Base-by-base conservation (phyloP, 169 alveolate species). In the Amoebophrya sp. region DNA sequence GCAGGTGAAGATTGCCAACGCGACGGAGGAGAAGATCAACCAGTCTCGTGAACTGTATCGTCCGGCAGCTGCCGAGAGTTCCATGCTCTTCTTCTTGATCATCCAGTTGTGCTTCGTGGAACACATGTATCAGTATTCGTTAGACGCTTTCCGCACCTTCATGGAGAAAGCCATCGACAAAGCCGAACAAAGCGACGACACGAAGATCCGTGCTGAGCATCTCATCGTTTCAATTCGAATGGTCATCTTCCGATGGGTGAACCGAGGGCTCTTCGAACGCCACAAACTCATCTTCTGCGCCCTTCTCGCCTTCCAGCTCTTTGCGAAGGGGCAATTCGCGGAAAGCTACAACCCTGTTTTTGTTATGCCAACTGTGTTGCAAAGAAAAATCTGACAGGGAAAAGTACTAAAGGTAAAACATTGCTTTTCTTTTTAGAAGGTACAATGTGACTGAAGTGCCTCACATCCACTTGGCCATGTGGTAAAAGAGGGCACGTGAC, bases 41-140 rank as follows among this genome's bases (percentile, higher is more conserved):
- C 94, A 96, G 93, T 95, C 97, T 39, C 97, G 99, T 93, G 99
- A 98, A 95, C 95, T 97, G 34, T 98, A 97, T 95, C 96, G 99
- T 95, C 96, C 98, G 18, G 99, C 97, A 0, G 99, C 99, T 39
- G 98, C 98, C 41, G 99, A 98, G 95, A 99, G 99, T 89, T 98
- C 99, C 39, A 97, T 97, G 98, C 96, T 98, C 78, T 98, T 97
- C 96, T 98, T 98, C 97, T 95, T 97, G 90, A 95, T 98, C 90
- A 97, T 98, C 76, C 97, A 97, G 93, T 96, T 98, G 90, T 96
- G 97, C 94, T 96, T 97, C 95, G 97, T 98, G 93, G 98, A 97
- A 93, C 98, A 97, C 94, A 98, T 98, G 99, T 98, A 98, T 96
- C 99, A 98, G 95, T 97, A 97, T 93, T 97, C 99, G 0, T 96